Evolutionary conservation across 2,329 filamentous ascomycete species (phyloP).

Genomic region (Botryotinia convoluta): DNA sequence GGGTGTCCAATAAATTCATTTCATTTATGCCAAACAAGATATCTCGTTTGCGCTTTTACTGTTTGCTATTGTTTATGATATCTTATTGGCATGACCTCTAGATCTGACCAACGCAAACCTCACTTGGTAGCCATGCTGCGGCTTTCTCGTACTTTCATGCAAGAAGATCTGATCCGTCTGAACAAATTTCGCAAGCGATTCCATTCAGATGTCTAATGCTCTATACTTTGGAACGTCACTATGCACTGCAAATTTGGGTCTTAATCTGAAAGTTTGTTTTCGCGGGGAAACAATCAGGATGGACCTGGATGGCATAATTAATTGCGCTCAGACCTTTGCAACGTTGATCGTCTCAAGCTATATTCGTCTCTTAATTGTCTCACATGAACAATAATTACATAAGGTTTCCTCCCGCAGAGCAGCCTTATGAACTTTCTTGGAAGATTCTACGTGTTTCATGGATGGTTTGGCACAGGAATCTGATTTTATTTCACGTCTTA

Average conservation of each 20-base stretch:
- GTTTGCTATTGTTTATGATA: neutral
- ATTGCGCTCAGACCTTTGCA: slow-evolving; percentile 6
- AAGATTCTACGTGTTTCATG: neutral
- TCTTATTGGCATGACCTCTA: neutral
- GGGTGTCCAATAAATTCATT: too few species aligned
- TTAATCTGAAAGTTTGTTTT: neutral
- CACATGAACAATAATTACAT: neutral
- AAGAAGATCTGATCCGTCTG: neutral
- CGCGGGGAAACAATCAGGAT: neutral
- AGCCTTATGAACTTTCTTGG: neutral
- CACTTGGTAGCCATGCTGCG: neutral
- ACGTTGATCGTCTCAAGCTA: slow-evolving; percentile 3
- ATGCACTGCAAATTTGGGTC: neutral
- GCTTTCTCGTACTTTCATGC: neutral
- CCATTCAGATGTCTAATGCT: neutral
- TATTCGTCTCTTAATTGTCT: neutral
- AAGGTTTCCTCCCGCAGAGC: neutral
- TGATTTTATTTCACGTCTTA: neutral
- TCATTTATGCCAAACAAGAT: neutral
- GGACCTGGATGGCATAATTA: neutral
- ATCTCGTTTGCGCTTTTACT: neutral
- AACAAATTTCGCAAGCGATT: neutral
- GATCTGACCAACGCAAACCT: neutral
- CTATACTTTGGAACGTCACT: neutral
- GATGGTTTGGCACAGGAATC: neutral